Evolutionary conservation across 192 early-diverging fungal species (phyloP).

Genomic region (Dimargaris cristalligena): DNA sequence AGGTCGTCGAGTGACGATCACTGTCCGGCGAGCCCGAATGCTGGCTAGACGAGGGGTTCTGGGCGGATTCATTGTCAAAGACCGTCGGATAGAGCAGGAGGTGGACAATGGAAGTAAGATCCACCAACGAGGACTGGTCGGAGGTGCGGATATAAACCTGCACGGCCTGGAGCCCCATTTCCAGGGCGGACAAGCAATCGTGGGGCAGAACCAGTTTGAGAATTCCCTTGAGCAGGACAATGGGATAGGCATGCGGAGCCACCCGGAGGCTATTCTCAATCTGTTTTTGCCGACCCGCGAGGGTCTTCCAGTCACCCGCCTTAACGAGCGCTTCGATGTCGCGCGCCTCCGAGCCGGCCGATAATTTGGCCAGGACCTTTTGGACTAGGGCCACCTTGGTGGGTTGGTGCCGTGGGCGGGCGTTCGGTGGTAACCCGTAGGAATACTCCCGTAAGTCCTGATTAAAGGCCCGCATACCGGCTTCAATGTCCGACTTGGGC

Average conservation of each 20-base stretch:
- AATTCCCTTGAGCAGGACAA: slow-evolving; percentile 18
- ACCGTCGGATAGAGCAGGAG: slow-evolving; percentile 58
- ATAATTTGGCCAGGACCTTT: not conserved
- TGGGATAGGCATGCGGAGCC: slow-evolving; percentile 22
- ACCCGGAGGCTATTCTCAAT: slow-evolving; percentile 20
- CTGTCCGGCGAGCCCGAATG: no score
- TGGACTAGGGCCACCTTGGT: not conserved
- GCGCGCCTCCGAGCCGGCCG: slow-evolving; percentile 2
- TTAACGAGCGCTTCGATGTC: not conserved
- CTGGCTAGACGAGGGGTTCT: not conserved
- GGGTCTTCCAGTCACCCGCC: slow-evolving; percentile 18
- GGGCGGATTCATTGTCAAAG: slow-evolving; percentile 34
- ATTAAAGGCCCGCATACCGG: not conserved
- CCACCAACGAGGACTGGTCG: slow-evolving; percentile 11
- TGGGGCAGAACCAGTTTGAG: slow-evolving; percentile 30
- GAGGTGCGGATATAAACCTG: slow-evolving; percentile 14
- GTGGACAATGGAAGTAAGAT: slow-evolving; percentile 32
- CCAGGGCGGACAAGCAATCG: slow-evolving; percentile 28
- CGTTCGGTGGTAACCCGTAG: slow-evolving; percentile 8
- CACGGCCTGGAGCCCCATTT: slow-evolving; percentile 24
- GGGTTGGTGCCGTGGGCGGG: slow-evolving; percentile 9
- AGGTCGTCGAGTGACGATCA: not conserved
- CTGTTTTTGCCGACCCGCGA: slow-evolving; percentile 19
- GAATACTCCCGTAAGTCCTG: not conserved
- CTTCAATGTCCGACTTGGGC: not conserved